These are phyloP conservation scores for Flaveria sonorensis DNA, from an alignment of 129 eudicot genomes.

Conservation along the genomic window DNA sequence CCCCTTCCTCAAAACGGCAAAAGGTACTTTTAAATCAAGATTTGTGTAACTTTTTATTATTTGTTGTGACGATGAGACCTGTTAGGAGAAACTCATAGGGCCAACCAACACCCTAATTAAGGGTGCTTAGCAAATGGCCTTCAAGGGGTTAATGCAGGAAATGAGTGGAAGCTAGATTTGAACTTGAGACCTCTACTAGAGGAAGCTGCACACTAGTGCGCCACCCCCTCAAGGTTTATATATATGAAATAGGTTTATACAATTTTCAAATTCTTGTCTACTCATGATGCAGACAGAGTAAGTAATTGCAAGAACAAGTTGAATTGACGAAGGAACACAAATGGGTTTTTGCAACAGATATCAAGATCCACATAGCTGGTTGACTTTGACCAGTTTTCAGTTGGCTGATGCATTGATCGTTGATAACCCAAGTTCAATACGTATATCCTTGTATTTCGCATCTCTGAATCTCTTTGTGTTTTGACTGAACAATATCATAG, in stretches of 20 bases:
- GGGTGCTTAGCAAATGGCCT: background rate
- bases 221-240: background rate
- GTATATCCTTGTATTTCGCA: slow-evolving; percentile 12
- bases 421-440: slow-evolving; percentile 22
- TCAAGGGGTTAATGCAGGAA: background rate
- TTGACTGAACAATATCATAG: slow-evolving; percentile 35
- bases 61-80: background rate
- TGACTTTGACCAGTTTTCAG: slow-evolving; percentile 11
- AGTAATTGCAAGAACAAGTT: slow-evolving; percentile 25
- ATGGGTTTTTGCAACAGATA: slow-evolving; percentile 28
- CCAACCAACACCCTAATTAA: background rate
- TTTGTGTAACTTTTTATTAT: background rate
- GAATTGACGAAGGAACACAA: background rate
- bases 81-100: background rate
- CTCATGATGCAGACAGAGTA: slow-evolving; percentile 38
- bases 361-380: slow-evolving; percentile 18
- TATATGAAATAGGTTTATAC: background rate
- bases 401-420: slow-evolving; percentile 25
- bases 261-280: background rate
- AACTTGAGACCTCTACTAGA: background rate
- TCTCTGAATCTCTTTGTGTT: slow-evolving; percentile 4
- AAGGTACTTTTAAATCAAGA: slow-evolving; percentile 42
- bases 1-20: slow-evolving; percentile 58
- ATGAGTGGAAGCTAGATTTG: background rate
- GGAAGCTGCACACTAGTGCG: background rate